Evolutionary conservation across 345 rosid genomes (phyloP).

Genomic region (Populus nigra): DNA sequence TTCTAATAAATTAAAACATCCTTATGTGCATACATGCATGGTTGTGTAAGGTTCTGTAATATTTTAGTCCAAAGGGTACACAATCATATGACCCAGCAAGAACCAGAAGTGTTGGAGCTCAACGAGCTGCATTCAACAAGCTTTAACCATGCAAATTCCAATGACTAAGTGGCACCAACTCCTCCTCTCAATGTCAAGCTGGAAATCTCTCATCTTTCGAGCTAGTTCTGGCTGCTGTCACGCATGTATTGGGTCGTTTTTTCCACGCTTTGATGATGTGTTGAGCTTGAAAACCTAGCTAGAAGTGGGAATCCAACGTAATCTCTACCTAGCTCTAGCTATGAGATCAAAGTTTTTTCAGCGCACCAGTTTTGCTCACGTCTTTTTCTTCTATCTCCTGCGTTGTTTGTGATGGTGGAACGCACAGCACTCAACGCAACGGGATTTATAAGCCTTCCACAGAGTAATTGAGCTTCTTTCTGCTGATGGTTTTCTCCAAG

Average conservation of each 20-base stretch:
- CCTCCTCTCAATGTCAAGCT: constrained; percentile 8
- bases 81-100: background rate
- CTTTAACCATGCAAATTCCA: constrained; percentile 14
- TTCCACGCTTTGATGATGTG: constrained; percentile 1
- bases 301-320: background rate
- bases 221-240: constrained; percentile 6
- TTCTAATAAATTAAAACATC: constrained; percentile 15
- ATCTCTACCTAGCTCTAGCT: background rate
- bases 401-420: constrained; percentile 13
- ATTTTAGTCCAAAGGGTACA: background rate
- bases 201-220: background rate
- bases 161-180: constrained; percentile 20
- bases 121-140: background rate
- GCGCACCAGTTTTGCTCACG: background rate
- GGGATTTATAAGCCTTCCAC: background rate
- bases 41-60: background rate
- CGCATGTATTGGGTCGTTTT: constrained; percentile 21
- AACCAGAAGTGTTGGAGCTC: too few species aligned
- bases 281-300: background rate
- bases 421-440: constrained; percentile 2
- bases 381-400: background rate
- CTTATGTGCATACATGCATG: constrained; percentile 13
- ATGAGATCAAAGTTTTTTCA: background rate
- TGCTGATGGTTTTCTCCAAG: too few species aligned
- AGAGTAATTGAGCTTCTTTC: background rate